Evolutionary conservation across 2,329 filamentous ascomycete species (phyloP).

Genomic region (Cadophora luteo-olivacea): DNA sequence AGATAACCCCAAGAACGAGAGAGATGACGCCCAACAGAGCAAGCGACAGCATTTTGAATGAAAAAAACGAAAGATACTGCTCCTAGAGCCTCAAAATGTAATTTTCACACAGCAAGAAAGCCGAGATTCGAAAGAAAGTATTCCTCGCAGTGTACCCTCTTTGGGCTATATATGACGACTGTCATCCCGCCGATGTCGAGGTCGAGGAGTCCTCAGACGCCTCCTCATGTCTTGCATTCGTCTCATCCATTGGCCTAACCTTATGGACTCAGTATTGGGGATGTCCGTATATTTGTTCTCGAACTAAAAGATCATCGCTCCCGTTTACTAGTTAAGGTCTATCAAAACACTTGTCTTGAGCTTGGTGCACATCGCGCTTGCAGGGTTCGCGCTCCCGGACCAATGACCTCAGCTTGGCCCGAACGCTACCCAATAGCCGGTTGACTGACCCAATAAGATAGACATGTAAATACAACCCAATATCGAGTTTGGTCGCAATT

Average conservation of each 20-base stretch:
- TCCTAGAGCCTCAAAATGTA: not conserved
- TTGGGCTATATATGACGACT: not conserved
- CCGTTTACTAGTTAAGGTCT: not conserved
- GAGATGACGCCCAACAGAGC: slow-evolving; percentile 15
- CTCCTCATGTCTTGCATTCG: not conserved
- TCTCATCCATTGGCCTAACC: slow-evolving; percentile 3
- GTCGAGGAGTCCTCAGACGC: not conserved
- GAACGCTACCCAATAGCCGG: slow-evolving; percentile 9
- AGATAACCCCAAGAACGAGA: slow-evolving; percentile 22
- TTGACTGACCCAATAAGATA: not conserved
- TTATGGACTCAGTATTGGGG: slow-evolving; percentile 15
- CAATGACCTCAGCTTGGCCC: slow-evolving; percentile 6
- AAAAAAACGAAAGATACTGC: not conserved
- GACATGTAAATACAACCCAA: slow-evolving; percentile 7
- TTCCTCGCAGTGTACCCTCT: too few species aligned
- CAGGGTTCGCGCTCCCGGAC: not conserved
- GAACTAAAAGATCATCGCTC: slow-evolving; percentile 9
- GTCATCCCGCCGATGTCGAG: not conserved
- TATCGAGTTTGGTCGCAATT: not conserved
- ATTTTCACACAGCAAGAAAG: not conserved
- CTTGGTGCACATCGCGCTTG: slow-evolving; percentile 7
- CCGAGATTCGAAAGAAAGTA: not conserved
- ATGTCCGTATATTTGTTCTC: slow-evolving; percentile 27
- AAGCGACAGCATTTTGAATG: slow-evolving; percentile 21
- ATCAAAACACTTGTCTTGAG: not conserved